Conservation (phyloP, 306 rosid genomes). For the Lathyrus tuberosus region DNA sequence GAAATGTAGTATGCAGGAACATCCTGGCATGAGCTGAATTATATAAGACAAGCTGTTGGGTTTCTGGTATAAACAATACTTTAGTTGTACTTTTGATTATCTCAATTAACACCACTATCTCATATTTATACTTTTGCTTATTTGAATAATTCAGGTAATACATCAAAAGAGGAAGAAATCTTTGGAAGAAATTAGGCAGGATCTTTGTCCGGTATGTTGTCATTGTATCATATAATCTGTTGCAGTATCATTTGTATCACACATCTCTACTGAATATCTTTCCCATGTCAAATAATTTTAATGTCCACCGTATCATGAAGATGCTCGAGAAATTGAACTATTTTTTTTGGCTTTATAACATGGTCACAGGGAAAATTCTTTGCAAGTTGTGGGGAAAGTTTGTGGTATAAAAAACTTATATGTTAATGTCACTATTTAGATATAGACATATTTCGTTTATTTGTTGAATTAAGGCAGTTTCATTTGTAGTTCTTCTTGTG, state of each 20-base stretch:
- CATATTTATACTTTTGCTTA: conserved; percentile 30
- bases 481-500: not conserved
- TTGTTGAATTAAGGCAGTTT: not conserved
- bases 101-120: conserved; percentile 16
- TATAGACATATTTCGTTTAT: conserved; percentile 7
- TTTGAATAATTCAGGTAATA: conserved; percentile 69
- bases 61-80: conserved; percentile 72
- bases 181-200: conserved; percentile 81
- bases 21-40: conserved; percentile 98
- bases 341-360: not conserved
- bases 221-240: conserved; percentile 9
- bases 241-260: conserved; percentile 1
- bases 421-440: conserved; percentile 18
- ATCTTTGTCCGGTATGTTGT: conserved; percentile 90
- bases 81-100: conserved; percentile 4
- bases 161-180: conserved; percentile 98
- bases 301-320: conserved; percentile 17
- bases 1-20: conserved; percentile 90
- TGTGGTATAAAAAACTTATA: not conserved
- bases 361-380: conserved; percentile 5
- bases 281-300: conserved; percentile 13
- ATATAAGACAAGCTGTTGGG: conserved; percentile 95
- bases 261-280: conserved; percentile 8
- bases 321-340: conserved; percentile 16
- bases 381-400: conserved; percentile 19